phyloP scores from a whole-genome alignment of 192 early-diverging fungal species.

The Pilaira anomala region DNA sequence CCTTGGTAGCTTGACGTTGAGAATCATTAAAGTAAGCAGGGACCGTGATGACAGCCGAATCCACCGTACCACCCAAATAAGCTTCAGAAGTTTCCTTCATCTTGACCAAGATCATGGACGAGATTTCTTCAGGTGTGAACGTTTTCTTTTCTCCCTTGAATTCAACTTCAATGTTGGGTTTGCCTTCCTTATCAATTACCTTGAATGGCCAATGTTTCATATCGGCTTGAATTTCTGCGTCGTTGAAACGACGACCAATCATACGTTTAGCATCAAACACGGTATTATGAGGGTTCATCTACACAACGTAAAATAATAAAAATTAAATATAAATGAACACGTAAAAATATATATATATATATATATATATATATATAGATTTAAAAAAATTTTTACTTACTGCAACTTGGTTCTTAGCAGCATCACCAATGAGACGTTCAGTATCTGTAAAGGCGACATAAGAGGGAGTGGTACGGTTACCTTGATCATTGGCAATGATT shows the following conservation, averaged over 20 bases:
- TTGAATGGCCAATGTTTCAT: slow-evolving; percentile 99
- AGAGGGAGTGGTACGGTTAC: slow-evolving; percentile 97
- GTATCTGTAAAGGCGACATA: slow-evolving; percentile 94
- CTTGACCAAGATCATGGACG: slow-evolving; percentile 90
- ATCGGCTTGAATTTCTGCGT: slow-evolving; percentile 92
- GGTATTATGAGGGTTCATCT: slow-evolving; percentile 95
- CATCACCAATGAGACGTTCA: slow-evolving; percentile 98
- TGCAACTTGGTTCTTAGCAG: slow-evolving; percentile 97
- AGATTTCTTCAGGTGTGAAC: slow-evolving; percentile 97
- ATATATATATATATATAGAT: neutral
- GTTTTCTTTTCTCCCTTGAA: slow-evolving; percentile 94
- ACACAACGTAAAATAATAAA: neutral
- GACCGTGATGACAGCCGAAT: slow-evolving; percentile 92
- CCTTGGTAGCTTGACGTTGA: slow-evolving; percentile 94
- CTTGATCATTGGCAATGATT: slow-evolving; percentile 98
- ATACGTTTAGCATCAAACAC: slow-evolving; percentile 98
- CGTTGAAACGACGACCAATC: slow-evolving; percentile 89
- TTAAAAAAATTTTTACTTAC: slow-evolving; percentile 11
- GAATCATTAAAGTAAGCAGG: slow-evolving; percentile 98
- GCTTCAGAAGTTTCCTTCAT: slow-evolving; percentile 97
- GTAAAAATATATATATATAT: neutral
- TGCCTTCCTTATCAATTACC: slow-evolving; percentile 78
- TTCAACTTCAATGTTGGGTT: slow-evolving; percentile 89
- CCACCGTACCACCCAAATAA: slow-evolving; percentile 74
- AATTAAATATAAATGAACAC: neutral